A percentile compares a stretch with the other conserved stretches of the same genome.
phyloP scores from a whole-genome alignment of 306 rosid species.

The Rosa chinensis region DNA sequence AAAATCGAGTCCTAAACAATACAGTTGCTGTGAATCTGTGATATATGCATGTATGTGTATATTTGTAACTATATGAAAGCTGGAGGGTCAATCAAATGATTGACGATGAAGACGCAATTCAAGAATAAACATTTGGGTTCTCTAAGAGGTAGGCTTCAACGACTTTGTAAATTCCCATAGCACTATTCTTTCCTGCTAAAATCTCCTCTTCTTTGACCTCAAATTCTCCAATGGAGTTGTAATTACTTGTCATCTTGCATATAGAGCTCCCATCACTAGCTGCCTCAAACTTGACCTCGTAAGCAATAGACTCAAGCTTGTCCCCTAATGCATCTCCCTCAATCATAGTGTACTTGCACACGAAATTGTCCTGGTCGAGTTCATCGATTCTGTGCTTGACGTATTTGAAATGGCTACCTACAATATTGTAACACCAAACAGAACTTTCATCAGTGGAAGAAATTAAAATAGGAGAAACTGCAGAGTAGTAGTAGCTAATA shows the following conservation, averaged over 20 bases:
- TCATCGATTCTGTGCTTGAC: constrained; percentile 61
- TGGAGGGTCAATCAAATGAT: background rate
- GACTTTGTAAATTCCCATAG: constrained; percentile 58
- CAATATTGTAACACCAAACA: constrained; percentile 20
- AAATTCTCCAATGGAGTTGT: constrained; percentile 44
- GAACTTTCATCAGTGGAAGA: background rate
- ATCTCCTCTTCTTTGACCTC: constrained; percentile 59
- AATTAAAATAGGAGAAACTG: background rate
- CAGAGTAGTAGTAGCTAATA: background rate
- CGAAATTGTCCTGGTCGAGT: constrained; percentile 52
- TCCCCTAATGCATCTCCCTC: constrained; percentile 76
- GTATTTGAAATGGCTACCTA: constrained; percentile 51
- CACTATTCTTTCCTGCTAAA: constrained; percentile 68
- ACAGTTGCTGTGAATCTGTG: background rate
- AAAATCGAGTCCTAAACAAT: background rate
- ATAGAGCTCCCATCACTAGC: constrained; percentile 58
- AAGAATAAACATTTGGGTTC: constrained; percentile 64
- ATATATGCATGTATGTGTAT: background rate
- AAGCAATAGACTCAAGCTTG: constrained; percentile 60
- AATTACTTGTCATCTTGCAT: constrained; percentile 57
- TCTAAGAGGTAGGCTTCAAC: constrained; percentile 61
- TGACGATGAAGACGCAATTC: constrained; percentile 12
- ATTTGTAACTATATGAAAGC: background rate
- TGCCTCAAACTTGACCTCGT: constrained; percentile 72
- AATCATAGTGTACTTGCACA: constrained; percentile 68